Base-by-base conservation (phyloP, 768 basidiomycete genomes). In the Rhizopogon roseolus region DNA sequence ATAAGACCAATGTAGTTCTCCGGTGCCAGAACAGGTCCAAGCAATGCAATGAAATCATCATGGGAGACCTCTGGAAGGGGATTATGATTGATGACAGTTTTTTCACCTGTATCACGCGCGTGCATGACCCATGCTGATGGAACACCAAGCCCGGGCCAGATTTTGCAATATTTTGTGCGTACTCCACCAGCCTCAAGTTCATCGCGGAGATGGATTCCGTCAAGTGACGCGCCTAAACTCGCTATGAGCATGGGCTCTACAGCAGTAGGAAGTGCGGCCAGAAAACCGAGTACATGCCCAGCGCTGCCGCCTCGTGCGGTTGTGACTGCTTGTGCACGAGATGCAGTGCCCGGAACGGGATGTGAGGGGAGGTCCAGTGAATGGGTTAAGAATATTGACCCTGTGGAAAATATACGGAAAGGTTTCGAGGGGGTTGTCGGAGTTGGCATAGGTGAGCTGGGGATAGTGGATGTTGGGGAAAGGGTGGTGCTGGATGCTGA, bases 1-100 rank as follows among this genome's bases (percentile, higher is more conserved):
- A 11, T 57, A 56, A 48, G 67, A 60, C 45, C 70, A n/a, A 69
- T 60, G 52, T 85, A 92, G 64, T 91, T 91, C 66, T 91, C 90
- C 9, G 90, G 89, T 0, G 84, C 87, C 19, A 93, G 80, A 22
- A 92, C 66, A n/a, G 90, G 90, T 0, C 90, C 89, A 1, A 92
- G 74, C 43, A 89, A 71, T 3, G 85, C 79, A 39, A 93, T 84
- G 60, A 93, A 92, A 62, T 93, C 90, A 57, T 92, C 90, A 59
- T 93, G 90, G 0, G 88, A 87, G 57, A 92, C 81, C 57, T 93
- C 91, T 0, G 89, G 91, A 7, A 93, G 76, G 2, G 91, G 90
- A 60, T 93, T 93, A 69, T 93, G 89, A 67, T 93, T 90, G 60
- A 92, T 82, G 49, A 91, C 83, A 11, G 88, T 85, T 39, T 82